Conservation (phyloP, 139 green algal genomes). For the Tetradesmus obliquus region DNA sequence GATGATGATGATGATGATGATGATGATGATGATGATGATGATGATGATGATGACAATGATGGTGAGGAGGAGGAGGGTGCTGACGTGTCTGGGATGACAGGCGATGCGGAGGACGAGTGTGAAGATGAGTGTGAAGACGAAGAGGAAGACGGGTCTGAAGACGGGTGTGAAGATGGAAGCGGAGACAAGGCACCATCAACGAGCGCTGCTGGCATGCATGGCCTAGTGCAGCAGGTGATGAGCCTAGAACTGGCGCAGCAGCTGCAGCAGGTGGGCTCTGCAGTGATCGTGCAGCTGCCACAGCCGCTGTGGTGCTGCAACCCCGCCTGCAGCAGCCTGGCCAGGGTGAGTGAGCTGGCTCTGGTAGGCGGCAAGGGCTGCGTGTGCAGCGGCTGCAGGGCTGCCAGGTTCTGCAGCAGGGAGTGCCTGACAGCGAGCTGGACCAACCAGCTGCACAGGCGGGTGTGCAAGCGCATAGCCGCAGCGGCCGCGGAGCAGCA, state of each 20-base stretch:
- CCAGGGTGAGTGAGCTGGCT: not conserved
- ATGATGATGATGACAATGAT: too few relatives aligned
- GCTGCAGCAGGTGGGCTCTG: not conserved
- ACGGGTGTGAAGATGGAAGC: too few relatives aligned
- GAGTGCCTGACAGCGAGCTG: not conserved
- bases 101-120: too few relatives aligned
- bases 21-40: too few relatives aligned
- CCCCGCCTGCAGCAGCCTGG: not conserved
- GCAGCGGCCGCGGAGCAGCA: not conserved
- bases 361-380: not conserved
- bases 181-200: too few relatives aligned
- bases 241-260: not conserved
- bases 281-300: not conserved
- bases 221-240: not conserved
- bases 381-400: not conserved
- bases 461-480: not conserved
- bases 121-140: too few relatives aligned
- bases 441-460: not conserved
- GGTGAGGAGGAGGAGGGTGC: too few relatives aligned
- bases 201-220: not conserved
- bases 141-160: too few relatives aligned
- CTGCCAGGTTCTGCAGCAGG: not conserved
- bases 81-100: too few relatives aligned
- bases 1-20: too few relatives aligned
- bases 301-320: not conserved